Base-by-base conservation (phyloP, 176 grass and related monocot species). In the Triticum turgidum region DNA sequence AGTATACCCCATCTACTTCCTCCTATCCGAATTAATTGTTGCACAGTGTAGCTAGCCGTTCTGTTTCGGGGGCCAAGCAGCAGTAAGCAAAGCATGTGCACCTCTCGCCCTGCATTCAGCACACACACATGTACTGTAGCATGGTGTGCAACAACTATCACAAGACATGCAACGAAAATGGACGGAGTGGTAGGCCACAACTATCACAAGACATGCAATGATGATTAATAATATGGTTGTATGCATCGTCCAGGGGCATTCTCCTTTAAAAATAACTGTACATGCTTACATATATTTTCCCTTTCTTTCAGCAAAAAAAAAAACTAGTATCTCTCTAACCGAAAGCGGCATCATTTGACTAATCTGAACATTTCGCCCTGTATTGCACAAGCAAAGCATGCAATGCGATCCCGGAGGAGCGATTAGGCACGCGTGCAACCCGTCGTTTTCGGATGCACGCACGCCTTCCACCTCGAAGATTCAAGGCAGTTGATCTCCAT, bases 291-390 rank as follows among this genome's bases (percentile, higher is more conserved):
- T 34, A 11, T 10, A 3, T 49, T 49, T 14, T 14, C 4, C 47
- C 14, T 49, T 49, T 49, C 47, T 14, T 17, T 17, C 44, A 11
- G 44, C 11, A 45, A 45, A 45, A 4, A 41, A 0, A 44, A 13
- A 13, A 47, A 47, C 69, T 11, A 11, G 9, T 0, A 3, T 14
- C 25, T 14, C 25, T 44, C 15, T 74, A 62, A 76, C 77, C 70
- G 49, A 86, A 86, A 86, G 83, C 10, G 20, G 21, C 44, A 47
- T 0, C 21, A 25, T 61, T 29, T 59, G 82, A 81, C 61, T 61
- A 25, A 37, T 35, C 11, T 14, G 62, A 11, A 15, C 30, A 45
- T 67, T 89, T 80, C 17, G 56, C 7, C 2, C 0, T 8, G 42
- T 5, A 51, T 76, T 30, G 76, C 51, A 30, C 14, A 45, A 61